These are phyloP conservation scores for Oenanthe javanica DNA, from an alignment of 140 eudicot genomes.

Conservation along the genomic window DNA sequence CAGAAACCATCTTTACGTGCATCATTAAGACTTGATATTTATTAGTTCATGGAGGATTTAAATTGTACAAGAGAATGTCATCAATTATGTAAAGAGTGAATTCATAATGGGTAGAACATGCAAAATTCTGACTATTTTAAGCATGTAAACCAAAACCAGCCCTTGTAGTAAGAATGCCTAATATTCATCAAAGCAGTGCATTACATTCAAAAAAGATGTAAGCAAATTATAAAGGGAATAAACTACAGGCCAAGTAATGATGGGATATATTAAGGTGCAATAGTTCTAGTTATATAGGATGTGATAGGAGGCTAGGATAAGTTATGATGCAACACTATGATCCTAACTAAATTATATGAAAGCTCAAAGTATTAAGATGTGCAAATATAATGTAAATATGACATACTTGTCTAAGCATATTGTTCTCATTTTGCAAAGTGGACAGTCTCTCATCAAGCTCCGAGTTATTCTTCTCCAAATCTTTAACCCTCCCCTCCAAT, in stretches of 20 bases:
- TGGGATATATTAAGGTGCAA: not conserved
- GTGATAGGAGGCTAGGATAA: not conserved
- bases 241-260: not conserved
- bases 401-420: conserved; percentile 92
- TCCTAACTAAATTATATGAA: not conserved
- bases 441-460: conserved; percentile 90
- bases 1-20: not conserved
- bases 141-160: not conserved
- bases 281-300: not conserved
- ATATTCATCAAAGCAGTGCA: not conserved
- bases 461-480: conserved; percentile 75
- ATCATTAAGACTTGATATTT: not conserved
- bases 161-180: not conserved
- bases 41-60: not conserved
- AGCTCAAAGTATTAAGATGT: not conserved
- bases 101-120: not conserved
- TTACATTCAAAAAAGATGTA: not conserved
- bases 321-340: not conserved
- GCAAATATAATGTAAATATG: not conserved
- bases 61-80: not conserved
- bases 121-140: not conserved
- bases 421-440: conserved; percentile 82
- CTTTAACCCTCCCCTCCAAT: conserved; percentile 72
- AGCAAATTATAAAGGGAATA: not conserved
- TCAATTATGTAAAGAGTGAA: not conserved